Conservation (phyloP, 768 basidiomycete species). For the Russula vinacea region DNA sequence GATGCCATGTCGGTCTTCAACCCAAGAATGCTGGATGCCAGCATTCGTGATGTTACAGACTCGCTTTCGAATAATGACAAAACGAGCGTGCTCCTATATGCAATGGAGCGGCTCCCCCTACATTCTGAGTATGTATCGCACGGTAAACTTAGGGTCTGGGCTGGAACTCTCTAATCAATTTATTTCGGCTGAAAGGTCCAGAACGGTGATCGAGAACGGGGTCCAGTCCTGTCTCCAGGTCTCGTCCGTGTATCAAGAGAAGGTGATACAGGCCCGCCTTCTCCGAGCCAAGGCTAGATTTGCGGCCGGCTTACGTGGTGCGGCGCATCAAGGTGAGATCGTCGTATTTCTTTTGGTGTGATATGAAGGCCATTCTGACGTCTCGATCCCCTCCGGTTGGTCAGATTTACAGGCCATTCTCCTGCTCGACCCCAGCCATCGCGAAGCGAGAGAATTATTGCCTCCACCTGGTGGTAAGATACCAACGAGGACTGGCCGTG, state of each 20-base stretch:
- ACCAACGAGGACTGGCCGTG: background rate
- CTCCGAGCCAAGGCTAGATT: conserved; percentile 65
- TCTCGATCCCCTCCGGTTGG: background rate
- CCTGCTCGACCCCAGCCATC: conserved; percentile 59
- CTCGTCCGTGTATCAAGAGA: conserved; percentile 48
- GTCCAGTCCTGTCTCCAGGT: conserved; percentile 68
- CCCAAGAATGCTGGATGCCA: conserved; percentile 72
- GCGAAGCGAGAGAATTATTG: conserved; percentile 60
- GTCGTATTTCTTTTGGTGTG: background rate
- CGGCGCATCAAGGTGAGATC: conserved; percentile 59
- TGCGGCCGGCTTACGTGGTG: conserved; percentile 54
- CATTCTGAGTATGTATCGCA: conserved; percentile 52
- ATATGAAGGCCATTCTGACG: background rate
- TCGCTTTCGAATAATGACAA: conserved; percentile 63
- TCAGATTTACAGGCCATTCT: conserved; percentile 67
- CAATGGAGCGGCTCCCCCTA: conserved; percentile 75
- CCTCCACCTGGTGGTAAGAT: conserved; percentile 39
- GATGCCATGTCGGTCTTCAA: conserved; percentile 61
- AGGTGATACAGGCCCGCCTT: conserved; percentile 57
- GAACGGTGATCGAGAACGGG: conserved; percentile 67
- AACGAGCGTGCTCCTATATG: conserved; percentile 68
- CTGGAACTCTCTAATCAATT: conserved; percentile 6
- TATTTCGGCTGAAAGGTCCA: conserved; percentile 41
- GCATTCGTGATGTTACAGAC: conserved; percentile 63
- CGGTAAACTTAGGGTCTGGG: background rate